Conservation (phyloP, 1,284 basidiomycete genomes). For the Fomitopsis pinicola region DNA sequence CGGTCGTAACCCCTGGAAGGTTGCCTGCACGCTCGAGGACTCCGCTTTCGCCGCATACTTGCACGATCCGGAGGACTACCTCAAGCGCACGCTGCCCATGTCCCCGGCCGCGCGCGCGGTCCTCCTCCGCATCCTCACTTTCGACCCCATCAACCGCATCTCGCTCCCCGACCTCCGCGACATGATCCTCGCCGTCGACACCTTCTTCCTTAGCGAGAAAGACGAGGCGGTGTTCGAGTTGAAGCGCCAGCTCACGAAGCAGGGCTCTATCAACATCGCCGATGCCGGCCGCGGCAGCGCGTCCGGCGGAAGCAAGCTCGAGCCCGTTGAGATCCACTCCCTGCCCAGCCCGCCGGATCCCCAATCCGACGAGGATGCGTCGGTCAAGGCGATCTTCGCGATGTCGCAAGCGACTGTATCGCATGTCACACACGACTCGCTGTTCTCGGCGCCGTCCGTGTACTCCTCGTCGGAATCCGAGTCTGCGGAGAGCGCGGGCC, state of each 20-base stretch:
- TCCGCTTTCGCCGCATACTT: conserved; percentile 54
- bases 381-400: background rate
- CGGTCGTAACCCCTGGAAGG: conserved; percentile 66
- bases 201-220: conserved; percentile 21
- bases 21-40: conserved; percentile 44
- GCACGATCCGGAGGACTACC: conserved; percentile 38
- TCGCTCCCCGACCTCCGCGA: conserved; percentile 22
- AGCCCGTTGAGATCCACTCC: conserved; percentile 3
- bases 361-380: background rate
- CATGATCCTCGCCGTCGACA: conserved; percentile 19
- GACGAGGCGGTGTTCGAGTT: background rate
- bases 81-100: conserved; percentile 47
- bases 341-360: background rate
- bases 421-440: background rate
- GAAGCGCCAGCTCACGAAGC: background rate
- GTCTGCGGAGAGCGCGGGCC: conserved; percentile 13
- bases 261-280: conserved; percentile 1
- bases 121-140: conserved; percentile 26
- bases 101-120: conserved; percentile 33
- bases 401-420: background rate
- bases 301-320: background rate
- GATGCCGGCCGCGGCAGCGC: background rate
- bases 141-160: conserved; percentile 21
- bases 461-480: conserved; percentile 5
- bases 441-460: conserved; percentile 1